Conservation (phyloP, 768 basidiomycete species). For the Tulasnella calospora region DNA sequence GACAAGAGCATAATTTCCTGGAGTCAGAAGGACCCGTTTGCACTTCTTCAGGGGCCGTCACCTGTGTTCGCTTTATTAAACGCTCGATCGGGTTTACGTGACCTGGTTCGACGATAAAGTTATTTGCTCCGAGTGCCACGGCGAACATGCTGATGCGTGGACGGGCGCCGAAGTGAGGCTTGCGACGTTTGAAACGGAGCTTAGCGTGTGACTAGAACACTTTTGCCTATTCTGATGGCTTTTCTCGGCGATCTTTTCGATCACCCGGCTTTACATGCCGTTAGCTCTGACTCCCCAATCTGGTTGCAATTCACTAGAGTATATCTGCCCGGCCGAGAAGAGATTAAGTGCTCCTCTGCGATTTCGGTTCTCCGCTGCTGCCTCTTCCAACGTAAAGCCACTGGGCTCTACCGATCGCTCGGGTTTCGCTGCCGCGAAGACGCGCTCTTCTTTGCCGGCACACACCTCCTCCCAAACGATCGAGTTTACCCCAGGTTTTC, state of each 20-base stretch:
- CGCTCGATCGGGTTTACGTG: not conserved
- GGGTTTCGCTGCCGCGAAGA: not conserved
- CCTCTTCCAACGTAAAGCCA: not conserved
- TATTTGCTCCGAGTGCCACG: not conserved
- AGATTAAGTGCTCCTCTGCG: slow-evolving; percentile 1
- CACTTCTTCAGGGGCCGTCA: not conserved
- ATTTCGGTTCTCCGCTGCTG: not conserved
- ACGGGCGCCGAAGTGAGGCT: slow-evolving; percentile 8
- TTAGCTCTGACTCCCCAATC: slow-evolving; percentile 5
- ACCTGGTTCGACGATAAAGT: not conserved
- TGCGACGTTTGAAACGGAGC: slow-evolving; percentile 3
- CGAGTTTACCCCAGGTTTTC: not conserved
- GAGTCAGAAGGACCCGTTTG: not conserved
- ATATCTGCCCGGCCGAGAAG: not conserved
- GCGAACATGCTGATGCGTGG: not conserved
- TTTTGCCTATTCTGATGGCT: not conserved
- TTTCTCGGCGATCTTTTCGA: not conserved
- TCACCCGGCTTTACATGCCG: not conserved
- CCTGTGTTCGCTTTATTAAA: not conserved
- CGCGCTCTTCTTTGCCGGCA: not conserved
- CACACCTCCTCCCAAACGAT: not conserved
- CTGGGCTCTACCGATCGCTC: not conserved
- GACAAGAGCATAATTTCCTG: not conserved
- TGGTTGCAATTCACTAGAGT: not conserved
- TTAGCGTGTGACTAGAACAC: not conserved